Evolutionary conservation across 1,284 basidiomycete species (phyloP).

Genomic region (Sporisorium scitamineum): DNA sequence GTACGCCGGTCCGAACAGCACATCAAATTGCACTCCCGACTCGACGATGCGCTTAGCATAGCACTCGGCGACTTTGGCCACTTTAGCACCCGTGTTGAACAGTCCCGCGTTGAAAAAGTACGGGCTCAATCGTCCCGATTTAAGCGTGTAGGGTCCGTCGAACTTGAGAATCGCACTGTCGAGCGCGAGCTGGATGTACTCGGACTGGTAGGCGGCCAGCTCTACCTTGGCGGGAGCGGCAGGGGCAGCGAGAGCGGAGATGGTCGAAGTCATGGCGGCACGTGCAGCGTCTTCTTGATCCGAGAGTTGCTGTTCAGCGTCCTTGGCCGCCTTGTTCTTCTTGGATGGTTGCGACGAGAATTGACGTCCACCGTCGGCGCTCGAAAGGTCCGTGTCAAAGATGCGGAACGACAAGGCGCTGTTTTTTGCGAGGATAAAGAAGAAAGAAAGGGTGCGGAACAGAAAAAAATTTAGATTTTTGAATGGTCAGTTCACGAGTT

Average conservation of each 20-base stretch:
- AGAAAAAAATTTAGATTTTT: slow-evolving; percentile 7
- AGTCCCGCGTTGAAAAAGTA: slow-evolving; percentile 98
- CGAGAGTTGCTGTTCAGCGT: slow-evolving; percentile 30
- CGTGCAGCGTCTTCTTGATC: slow-evolving; percentile 47
- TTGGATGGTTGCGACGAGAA: slow-evolving; percentile 51
- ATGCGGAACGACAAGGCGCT: slow-evolving; percentile 64
- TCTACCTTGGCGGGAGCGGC: slow-evolving; percentile 30
- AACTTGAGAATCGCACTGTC: slow-evolving; percentile 63
- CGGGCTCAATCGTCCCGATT: slow-evolving; percentile 91
- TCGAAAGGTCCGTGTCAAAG: slow-evolving; percentile 64
- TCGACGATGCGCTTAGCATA: slow-evolving; percentile 82
- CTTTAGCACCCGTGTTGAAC: slow-evolving; percentile 81
- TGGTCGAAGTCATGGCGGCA: slow-evolving; percentile 21
- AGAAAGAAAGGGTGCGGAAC: neutral
- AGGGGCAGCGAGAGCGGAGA: slow-evolving; percentile 10
- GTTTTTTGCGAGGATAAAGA: neutral
- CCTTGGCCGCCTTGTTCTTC: slow-evolving; percentile 27
- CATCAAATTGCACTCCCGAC: slow-evolving; percentile 76
- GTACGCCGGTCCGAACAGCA: slow-evolving; percentile 97
- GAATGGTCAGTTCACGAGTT: slow-evolving; percentile 22
- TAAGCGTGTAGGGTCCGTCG: slow-evolving; percentile 71
- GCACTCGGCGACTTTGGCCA: slow-evolving; percentile 83
- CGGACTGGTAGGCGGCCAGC: slow-evolving; percentile 60
- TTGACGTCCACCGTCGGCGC: slow-evolving; percentile 60
- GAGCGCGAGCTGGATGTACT: slow-evolving; percentile 65